Base-by-base conservation (phyloP, 768 basidiomycete species). In the Tephrocybe sp. region DNA sequence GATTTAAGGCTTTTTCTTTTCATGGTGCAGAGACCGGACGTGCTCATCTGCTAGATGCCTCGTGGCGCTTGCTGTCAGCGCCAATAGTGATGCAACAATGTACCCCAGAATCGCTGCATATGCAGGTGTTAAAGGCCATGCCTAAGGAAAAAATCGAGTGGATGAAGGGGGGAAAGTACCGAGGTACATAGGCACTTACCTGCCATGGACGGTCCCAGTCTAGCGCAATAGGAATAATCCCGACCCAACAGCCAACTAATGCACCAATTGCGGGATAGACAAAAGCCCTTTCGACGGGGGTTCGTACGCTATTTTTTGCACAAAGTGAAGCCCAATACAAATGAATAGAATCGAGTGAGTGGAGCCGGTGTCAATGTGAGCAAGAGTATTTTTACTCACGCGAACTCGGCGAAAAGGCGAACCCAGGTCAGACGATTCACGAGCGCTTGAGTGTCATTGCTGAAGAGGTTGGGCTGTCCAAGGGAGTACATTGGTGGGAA, bases 171-270 rank as follows among this genome's bases (percentile, higher is more conserved):
- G 49, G 34, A n/a, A 26, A 38, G 31, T 36, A 27, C 43, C 11
- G 44, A 13, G 44, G 31, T 50, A 24, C 30, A 9, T 25, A 40
- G 26, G 32, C 28, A 69, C 81, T 49, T 45, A 90, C 93, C 87
- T 98, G 96, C 95, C 95, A 98, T 6, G 95, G 92, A 30, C 92
- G 79, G 62, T 94, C 94, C 96, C 96, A 98, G 68, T 98, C 96
- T 15, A 98, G 81, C 0, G 92, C 89, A 38, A 94, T 86, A 2
- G 92, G 90, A 38, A 95, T 74, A 9, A 79, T 82, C 13, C 93
- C 94, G 12, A 78, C 28, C 95, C 93, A 97, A 36, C 79, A 75
- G 5, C 95, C 96, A 16, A 85, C 24, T 35, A 88, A 55, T 0
- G 89, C 72, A 32, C 91, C 91, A 21, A 86, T 60, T 9, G 80